These are phyloP conservation scores for Taphrina flavorubra DNA, from an alignment of 1,139 yeast species.

Conservation along the genomic window DNA sequence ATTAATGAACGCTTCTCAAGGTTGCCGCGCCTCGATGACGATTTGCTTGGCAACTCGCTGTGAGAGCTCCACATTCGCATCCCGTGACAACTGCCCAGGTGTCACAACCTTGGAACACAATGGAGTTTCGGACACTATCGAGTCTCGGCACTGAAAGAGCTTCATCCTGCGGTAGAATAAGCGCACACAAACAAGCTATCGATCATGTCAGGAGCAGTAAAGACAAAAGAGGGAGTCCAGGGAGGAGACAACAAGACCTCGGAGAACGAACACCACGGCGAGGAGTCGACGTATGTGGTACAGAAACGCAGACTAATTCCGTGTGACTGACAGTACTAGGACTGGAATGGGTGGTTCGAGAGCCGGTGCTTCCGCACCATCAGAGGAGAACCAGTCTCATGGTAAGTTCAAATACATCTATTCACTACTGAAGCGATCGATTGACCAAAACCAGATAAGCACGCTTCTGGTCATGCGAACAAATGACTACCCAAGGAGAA, in stretches of 20 bases:
- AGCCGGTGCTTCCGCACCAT: constrained; percentile 20
- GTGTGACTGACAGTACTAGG: not conserved
- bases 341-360: constrained; percentile 35
- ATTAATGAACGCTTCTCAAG: not conserved
- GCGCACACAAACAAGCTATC: not conserved
- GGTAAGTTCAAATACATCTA: not conserved
- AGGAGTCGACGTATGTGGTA: constrained; percentile 15
- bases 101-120: not conserved
- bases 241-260: constrained; percentile 12
- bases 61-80: not conserved
- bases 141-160: no score
- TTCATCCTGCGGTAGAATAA: not conserved
- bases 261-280: constrained; percentile 31
- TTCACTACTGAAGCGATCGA: no score
- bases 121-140: no score
- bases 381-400: constrained; percentile 23
- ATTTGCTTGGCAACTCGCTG: not conserved
- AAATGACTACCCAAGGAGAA: constrained; percentile 19
- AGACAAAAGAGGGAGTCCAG: constrained; percentile 24
- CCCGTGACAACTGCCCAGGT: not conserved
- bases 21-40: not conserved
- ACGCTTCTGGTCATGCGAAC: constrained; percentile 24
- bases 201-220: constrained; percentile 26
- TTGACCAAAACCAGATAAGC: constrained; percentile 14
- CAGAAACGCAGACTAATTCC: not conserved